Conservation (phyloP, 192 early-diverging fungal species). For the Glomus cerebriforme region DNA sequence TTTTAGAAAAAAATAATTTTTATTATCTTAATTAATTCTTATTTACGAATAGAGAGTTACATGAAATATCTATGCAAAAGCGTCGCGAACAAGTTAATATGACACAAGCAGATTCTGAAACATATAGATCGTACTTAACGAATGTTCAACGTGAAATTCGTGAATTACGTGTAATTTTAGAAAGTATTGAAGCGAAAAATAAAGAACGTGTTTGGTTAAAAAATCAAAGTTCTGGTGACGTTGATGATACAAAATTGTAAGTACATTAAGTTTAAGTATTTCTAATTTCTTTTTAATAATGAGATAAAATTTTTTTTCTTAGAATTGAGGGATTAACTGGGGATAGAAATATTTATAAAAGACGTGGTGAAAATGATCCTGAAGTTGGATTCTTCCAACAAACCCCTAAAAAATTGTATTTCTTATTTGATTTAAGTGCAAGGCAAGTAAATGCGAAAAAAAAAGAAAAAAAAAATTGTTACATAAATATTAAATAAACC, state of each 20-base stretch:
- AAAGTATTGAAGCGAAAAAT: constrained; percentile 75
- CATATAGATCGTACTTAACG: constrained; percentile 56
- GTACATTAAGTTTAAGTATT: constrained; percentile 1
- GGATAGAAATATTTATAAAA: constrained; percentile 76
- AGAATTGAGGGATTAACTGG: constrained; percentile 74
- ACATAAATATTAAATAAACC: not conserved
- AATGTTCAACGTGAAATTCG: constrained; percentile 70
- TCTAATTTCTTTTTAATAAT: not conserved
- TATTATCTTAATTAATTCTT: constrained; percentile 3
- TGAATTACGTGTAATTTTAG: constrained; percentile 75
- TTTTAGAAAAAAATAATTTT: not conserved
- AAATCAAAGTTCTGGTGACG: constrained; percentile 76
- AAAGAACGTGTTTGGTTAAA: constrained; percentile 84
- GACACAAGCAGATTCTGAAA: constrained; percentile 64
- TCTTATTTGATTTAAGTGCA: constrained; percentile 81
- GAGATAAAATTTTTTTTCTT: not conserved
- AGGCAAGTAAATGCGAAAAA: constrained; percentile 40
- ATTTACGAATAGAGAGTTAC: constrained; percentile 57
- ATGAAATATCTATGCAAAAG: constrained; percentile 69
- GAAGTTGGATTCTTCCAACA: constrained; percentile 69
- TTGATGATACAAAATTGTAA: constrained; percentile 78
- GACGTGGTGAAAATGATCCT: constrained; percentile 74
- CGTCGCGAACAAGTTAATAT: constrained; percentile 70
- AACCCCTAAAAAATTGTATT: constrained; percentile 74
- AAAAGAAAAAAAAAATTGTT: not conserved